Conservation (phyloP, 345 rosid genomes). For the Isatis tinctoria region DNA sequence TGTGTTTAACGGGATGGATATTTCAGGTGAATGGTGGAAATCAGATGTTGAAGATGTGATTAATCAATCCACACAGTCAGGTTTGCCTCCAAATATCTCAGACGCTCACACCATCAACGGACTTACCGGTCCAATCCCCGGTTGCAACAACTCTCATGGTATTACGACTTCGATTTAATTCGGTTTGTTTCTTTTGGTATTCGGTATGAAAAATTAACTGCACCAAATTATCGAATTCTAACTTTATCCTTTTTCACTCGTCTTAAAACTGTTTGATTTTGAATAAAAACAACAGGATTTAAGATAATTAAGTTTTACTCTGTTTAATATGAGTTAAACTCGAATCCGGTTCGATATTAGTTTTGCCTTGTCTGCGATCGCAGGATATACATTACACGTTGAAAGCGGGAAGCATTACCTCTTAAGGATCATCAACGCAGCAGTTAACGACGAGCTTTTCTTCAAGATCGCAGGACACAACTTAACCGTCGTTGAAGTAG, state of each 20-base stretch:
- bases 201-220: background rate
- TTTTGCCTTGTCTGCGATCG: background rate
- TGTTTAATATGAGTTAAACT: background rate
- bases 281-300: no score
- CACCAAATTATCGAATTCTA: no score
- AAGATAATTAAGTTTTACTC: no score
- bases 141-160: constrained; percentile 58
- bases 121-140: constrained; percentile 48
- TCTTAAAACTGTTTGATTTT: no score
- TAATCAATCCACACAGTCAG: constrained; percentile 42
- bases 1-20: background rate
- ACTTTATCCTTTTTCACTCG: no score
- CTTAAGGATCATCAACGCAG: constrained; percentile 64
- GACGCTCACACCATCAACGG: constrained; percentile 80
- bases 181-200: background rate
- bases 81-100: constrained; percentile 64
- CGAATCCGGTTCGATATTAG: background rate
- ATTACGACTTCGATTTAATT: background rate
- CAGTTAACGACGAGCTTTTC: constrained; percentile 73
- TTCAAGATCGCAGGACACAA: constrained; percentile 63
- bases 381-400: constrained; percentile 46
- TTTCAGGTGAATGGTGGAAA: constrained; percentile 86
- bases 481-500: constrained; percentile 65
- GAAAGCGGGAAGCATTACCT: constrained; percentile 54
- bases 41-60: constrained; percentile 62